Percentiles rank a stretch among this genome's conserved stretches.
Conservation (phyloP, 78 protist genomes). For the Pigoraptor vietnamica region DNA sequence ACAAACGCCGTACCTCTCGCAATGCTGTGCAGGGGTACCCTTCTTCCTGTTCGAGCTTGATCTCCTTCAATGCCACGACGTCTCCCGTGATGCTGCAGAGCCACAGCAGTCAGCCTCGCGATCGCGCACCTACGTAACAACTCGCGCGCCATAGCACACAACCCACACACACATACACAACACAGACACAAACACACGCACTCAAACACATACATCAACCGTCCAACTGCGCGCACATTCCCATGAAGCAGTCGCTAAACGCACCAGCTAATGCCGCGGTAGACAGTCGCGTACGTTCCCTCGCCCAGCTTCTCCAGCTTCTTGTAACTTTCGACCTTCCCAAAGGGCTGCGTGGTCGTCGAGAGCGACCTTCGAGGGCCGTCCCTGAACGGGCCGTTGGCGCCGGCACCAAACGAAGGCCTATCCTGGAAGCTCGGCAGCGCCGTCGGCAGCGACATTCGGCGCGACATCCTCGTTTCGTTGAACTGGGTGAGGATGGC, state of each 20-base stretch:
- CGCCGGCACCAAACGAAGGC: neutral
- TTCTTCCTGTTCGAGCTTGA: constrained; percentile 92
- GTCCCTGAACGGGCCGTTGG: neutral
- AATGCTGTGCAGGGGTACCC: constrained; percentile 98
- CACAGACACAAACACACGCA: neutral
- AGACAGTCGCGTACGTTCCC: constrained; percentile 99
- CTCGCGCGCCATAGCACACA: too few relatives aligned
- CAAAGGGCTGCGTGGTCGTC: neutral
- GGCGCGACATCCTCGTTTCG: neutral
- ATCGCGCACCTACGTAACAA: too few relatives aligned
- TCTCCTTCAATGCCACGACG: constrained; percentile 90
- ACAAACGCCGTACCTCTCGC: constrained; percentile 66
- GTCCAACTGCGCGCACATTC: neutral
- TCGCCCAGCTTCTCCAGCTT: constrained; percentile 94
- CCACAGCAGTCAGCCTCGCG: too few relatives aligned
- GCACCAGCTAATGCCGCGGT: constrained; percentile 72
- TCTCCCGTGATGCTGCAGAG: neutral
- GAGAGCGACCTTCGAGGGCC: neutral
- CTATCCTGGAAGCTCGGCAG: neutral
- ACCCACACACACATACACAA: neutral
- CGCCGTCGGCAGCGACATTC: neutral
- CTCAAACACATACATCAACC: neutral
- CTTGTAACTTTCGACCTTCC: constrained; percentile 66
- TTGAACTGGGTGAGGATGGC: neutral
- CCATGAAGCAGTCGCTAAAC: neutral